Base-by-base conservation (phyloP, 352 stramenopile genomes). In the Thraustochytrium sp. region DNA sequence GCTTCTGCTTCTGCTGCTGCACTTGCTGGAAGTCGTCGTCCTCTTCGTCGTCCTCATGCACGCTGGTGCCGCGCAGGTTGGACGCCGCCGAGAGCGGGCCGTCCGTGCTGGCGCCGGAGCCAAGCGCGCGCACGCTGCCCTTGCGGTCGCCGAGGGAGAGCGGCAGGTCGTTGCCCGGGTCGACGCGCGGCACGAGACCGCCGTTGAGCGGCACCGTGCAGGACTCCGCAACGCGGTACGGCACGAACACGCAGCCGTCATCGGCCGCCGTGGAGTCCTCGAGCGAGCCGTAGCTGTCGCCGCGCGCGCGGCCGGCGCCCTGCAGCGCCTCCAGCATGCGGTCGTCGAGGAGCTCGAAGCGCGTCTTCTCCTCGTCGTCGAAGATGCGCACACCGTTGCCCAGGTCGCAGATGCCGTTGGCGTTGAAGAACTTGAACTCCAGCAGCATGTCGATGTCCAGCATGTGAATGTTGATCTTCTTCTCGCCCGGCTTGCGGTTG, bases 401-500 rank as follows among this genome's bases (percentile, higher is more conserved):
- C 4, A 80, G 68, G 36, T 80, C 68, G 53, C 68, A 80, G 11
- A 61, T 26, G 48, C 68, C 68, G n/a, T 68, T 48, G 8, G 4
- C 36, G 34, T 80, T 42, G 29, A 80, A 80, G 36, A 80, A 80
- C 21, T 51, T 44, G 18, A 68, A 48, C 23, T 80, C 68, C 13
- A 80, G 68, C 16, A 80, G 68, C 48, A 64, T 80, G 26, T 80
- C 68, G 11, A 80, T 51, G 34, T 80, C 68, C 13, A 80, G 68
- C 48, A 80, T 44, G 31, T 80, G 46, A 18, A 72, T 49, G 59
- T 72, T 40, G 18, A 13, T 5, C 54, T 68, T 42, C 5, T 23
- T 31, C 21, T 49, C 3, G 1, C 38, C 68, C 5, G 42, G 42
- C 23, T 44, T 48, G 37, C 42, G 42, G 38, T 53, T 83, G 16